Base-by-base conservation (phyloP, 345 rosid genomes). In the Populus simonii region DNA sequence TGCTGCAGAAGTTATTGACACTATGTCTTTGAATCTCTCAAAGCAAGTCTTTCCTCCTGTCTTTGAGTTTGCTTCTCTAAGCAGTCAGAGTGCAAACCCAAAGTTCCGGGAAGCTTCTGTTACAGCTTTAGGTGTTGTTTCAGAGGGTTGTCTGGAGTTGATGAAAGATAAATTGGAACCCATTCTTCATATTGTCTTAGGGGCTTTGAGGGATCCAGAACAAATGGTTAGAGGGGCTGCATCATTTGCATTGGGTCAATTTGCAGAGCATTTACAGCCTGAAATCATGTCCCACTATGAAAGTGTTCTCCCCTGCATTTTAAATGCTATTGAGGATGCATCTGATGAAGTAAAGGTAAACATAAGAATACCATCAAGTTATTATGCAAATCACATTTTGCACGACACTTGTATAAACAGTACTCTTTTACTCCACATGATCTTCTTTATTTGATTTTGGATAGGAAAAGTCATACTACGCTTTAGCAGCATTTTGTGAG, bases 1-100 rank as follows among this genome's bases (percentile, higher is more conserved):
- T 78, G 98, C 99, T 85, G 99, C 99, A n/a, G 99, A 96, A 89
- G 99, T 96, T 86, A 92, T 96, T 84, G 99, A 96, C 81, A 96
- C 99, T 8, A 88, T 94, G 89, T 93, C 99, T 75, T 76, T 94
- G 89, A 94, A 88, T 88, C 91, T 96, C 73, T 87, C 99, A 38
- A 96, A 92, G 82, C 98, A 89, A 74, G 96, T 96, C 2, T 94
- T 92, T 69, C 89, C 82, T 57, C 90, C 94, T 71, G 92, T 92
- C 81, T 74, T 87, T 61, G 97, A 96, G 83, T 96, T 96, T 85
- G 89, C 99, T 82, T 94, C 97, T 67, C 1, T 92, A 75, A 89
- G 92, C 83, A 77, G 87, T 87, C 97, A 90, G 78, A 89, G 81
- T 81, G 83, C 87, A 9, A 87, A 91, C 83, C 90, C 92, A 23